A percentile compares a stretch with the other conserved stretches of the same genome.
These are phyloP conservation scores for Agaricales sp. DNA, from an alignment of 1,284 basidiomycete species.

Conservation along the genomic window DNA sequence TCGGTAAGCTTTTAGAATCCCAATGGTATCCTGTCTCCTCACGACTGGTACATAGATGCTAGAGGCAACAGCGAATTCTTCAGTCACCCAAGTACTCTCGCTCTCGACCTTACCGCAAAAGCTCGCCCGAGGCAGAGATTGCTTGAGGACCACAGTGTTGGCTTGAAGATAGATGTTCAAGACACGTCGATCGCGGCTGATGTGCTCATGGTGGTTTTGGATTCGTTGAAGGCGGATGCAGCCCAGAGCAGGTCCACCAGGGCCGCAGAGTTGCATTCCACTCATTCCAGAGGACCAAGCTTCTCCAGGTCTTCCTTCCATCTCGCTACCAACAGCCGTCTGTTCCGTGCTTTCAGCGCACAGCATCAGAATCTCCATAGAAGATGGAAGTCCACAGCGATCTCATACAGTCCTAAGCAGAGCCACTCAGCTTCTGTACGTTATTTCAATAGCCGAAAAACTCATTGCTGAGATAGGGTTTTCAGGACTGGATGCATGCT, in stretches of 20 bases:
- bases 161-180: constrained; percentile 29
- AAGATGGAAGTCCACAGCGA: not conserved
- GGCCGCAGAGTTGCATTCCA: too few relatives aligned
- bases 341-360: not conserved
- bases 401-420: not conserved
- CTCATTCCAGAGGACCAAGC: not conserved
- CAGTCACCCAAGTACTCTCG: constrained; percentile 32
- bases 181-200: not conserved
- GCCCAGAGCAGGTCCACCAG: too few relatives aligned
- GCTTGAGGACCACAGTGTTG: constrained; percentile 45
- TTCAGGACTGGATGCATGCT: constrained; percentile 9
- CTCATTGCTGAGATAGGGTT: too few relatives aligned
- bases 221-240: not conserved
- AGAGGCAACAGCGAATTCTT: constrained; percentile 25
- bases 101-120: constrained; percentile 35
- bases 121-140: constrained; percentile 47
- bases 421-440: not conserved
- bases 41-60: constrained; percentile 8
- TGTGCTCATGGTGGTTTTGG: not conserved
- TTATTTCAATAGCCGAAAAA: not conserved
- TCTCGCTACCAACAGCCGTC: not conserved
- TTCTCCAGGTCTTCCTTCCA: not conserved
- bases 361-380: not conserved
- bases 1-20: constrained; percentile 2
- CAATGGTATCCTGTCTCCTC: constrained; percentile 1